These are phyloP conservation scores for Fusarium decemcellulare DNA, from an alignment of 2,329 filamentous ascomycete genomes.

Conservation along the genomic window DNA sequence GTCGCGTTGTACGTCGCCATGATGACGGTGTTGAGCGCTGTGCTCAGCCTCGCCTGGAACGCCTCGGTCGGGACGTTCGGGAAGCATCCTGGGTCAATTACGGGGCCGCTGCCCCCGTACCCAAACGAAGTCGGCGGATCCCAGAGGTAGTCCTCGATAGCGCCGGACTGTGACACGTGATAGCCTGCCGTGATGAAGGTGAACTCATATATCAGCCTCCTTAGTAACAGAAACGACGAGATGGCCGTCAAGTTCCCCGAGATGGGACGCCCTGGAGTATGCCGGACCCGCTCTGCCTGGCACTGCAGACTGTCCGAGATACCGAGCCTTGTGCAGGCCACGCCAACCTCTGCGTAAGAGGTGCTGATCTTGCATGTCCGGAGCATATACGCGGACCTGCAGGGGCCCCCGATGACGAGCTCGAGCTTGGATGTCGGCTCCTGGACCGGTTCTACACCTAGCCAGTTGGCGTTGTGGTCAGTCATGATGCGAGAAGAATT, in stretches of 20 bases:
- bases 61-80: neutral
- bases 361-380: slow-evolving; percentile 1
- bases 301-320: neutral
- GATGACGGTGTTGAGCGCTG: neutral
- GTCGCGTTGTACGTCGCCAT: neutral
- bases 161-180: neutral
- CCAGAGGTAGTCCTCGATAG: neutral
- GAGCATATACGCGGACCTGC: neutral
- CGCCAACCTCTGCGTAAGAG: slow-evolving; percentile 8
- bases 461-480: no score
- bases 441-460: no score
- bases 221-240: neutral
- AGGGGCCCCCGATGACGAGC: neutral
- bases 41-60: neutral
- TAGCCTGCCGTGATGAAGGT: neutral
- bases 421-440: neutral
- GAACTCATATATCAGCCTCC: rapidly evolving
- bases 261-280: neutral
- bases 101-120: no score
- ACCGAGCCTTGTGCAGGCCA: neutral
- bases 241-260: slow-evolving; percentile 1
- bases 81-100: neutral
- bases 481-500: neutral
- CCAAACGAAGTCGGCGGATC: neutral
- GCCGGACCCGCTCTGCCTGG: neutral